Base-by-base conservation (phyloP, 2,329 filamentous ascomycete genomes). In the Alternaria longipes region DNA sequence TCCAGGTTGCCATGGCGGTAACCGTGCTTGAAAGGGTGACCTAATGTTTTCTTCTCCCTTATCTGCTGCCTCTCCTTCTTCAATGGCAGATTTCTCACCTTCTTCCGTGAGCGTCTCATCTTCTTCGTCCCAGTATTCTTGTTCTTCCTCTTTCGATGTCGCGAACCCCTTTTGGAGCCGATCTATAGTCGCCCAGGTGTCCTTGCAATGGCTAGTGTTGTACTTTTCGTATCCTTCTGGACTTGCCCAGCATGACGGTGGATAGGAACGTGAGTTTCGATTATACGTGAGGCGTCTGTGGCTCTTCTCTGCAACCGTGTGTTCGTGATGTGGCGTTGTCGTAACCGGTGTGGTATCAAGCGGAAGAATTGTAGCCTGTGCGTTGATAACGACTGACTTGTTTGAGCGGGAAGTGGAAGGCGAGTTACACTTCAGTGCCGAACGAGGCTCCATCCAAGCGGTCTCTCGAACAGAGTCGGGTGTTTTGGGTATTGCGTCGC, bases 171-270 rank as follows among this genome's bases (percentile, higher is more conserved):
- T 36, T 22, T 49, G 30, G 30, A 49, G 46, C 30, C 14, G 30
- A 22, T 49, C 30, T 24, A 49, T 18, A 36, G 46, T 49, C 30
- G 46, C 46, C 30, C 46, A 49, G n/a, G 46, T 26, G 34, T 12
- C 22, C 34, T 41, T 51, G 34, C 16, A 62, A 47, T 51, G 60
- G 30, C 66, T 67, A 1, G 64, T 65, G 6, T 68, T 34, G 5
- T 52, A 14, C n/a, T 68, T 68, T 41, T 59, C 54, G 24, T 56
- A 61, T 1, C 62, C 62, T 9, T 59, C 40, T 9, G 58, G 66
- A 30, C 55, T 60, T 16, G 58, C 41, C 66, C 64, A 69, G 0
- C 54, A 53, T 18, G 54, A 40, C 16, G 60, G 44, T 7, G 14
- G 44, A 20, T 65, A 67, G 2, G n/a, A 34, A 3, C 9, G 6